Evolutionary conservation across 2,329 filamentous ascomycete species (phyloP).

Genomic region (Rhexocercosporidium sp.): DNA sequence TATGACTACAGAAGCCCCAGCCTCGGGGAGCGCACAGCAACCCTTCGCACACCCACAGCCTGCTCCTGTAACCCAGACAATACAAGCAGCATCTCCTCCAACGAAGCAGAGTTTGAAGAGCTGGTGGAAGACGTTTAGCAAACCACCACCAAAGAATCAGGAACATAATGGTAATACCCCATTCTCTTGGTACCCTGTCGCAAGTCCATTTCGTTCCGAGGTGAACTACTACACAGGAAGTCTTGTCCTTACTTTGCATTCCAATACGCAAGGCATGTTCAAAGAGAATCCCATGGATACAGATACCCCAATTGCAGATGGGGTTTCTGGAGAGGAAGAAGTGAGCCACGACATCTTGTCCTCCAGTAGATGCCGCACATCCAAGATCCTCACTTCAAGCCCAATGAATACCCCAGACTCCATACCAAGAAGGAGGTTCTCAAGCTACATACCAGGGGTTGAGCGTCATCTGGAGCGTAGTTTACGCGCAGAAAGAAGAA

Average conservation of each 20-base stretch:
- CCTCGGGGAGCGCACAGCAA: constrained; percentile 38
- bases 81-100: constrained; percentile 67
- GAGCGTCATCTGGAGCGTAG: constrained; percentile 8
- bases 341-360: constrained; percentile 13
- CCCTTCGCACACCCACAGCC: constrained; percentile 39
- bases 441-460: not conserved
- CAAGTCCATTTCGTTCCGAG: constrained; percentile 13
- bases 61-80: constrained; percentile 30
- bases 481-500: not conserved
- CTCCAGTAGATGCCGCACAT: not conserved
- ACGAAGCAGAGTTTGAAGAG: constrained; percentile 88
- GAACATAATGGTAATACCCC: constrained; percentile 55
- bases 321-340: constrained; percentile 11
- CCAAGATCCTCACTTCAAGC: not conserved
- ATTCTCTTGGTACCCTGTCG: constrained; percentile 15
- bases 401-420: not conserved
- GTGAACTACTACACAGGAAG: constrained; percentile 12
- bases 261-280: constrained; percentile 11
- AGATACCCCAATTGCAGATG: constrained; percentile 11
- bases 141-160: constrained; percentile 61
- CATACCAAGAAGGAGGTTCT: constrained; percentile 2
- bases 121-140: constrained; percentile 96
- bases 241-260: constrained; percentile 8
- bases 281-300: constrained; percentile 17
- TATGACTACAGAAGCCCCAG: constrained; percentile 36